Evolutionary conservation across 345 rosid genomes (phyloP).

Genomic region (Jatropha curcas): DNA sequence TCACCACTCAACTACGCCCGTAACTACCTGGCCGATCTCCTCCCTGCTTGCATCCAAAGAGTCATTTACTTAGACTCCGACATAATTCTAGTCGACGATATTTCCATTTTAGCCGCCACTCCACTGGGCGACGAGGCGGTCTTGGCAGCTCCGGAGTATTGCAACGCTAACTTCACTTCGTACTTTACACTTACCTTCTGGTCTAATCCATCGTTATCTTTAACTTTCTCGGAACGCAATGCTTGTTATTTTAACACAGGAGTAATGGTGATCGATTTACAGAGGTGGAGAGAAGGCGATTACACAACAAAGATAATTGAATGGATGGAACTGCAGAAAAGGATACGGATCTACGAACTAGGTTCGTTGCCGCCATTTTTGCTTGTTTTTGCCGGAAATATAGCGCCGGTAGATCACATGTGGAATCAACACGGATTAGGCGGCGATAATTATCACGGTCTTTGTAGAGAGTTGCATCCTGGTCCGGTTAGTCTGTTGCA

Average conservation of each 20-base stretch:
- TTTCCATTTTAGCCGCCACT: constrained; percentile 34
- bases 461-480: constrained; percentile 42
- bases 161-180: constrained; percentile 40
- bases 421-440: constrained; percentile 52
- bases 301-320: constrained; percentile 39
- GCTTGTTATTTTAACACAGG: constrained; percentile 48
- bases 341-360: constrained; percentile 45
- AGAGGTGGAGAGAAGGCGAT: constrained; percentile 39
- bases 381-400: constrained; percentile 42
- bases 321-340: constrained; percentile 49
- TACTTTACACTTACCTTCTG: constrained; percentile 45
- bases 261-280: constrained; percentile 41
- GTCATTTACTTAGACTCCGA: constrained; percentile 43
- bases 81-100: constrained; percentile 41
- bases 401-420: constrained; percentile 40
- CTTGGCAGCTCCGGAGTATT: constrained; percentile 43
- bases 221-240: constrained; percentile 32
- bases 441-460: constrained; percentile 40
- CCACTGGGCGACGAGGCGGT: constrained; percentile 26
- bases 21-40: constrained; percentile 37
- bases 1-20: constrained; percentile 48
- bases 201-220: constrained; percentile 37
- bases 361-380: constrained; percentile 46
- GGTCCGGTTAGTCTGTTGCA: constrained; percentile 48
- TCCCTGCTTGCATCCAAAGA: constrained; percentile 31